Evolutionary conservation across 2,329 filamentous ascomycete genomes (phyloP).

Genomic region (Cercospora beticola): DNA sequence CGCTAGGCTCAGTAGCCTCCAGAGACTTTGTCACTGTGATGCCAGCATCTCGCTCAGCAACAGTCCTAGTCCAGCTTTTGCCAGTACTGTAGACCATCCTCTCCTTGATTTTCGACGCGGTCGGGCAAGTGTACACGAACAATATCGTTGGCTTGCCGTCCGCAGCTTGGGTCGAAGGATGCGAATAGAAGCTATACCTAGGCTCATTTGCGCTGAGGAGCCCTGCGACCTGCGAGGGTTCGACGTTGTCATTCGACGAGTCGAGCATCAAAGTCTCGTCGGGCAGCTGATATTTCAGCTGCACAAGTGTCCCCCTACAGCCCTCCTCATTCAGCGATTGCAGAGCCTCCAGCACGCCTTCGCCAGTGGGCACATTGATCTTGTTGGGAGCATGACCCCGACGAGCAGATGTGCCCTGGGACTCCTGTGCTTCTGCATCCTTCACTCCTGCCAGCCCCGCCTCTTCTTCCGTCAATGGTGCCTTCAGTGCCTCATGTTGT

Average conservation of each 20-base stretch:
- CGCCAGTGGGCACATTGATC: conserved; percentile 56
- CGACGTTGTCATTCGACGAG: conserved; percentile 52
- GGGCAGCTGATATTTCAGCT: conserved; percentile 49
- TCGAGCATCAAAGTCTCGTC: conserved; percentile 70
- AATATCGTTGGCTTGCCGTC: conserved; percentile 57
- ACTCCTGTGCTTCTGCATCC: conserved; percentile 71
- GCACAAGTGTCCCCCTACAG: conserved; percentile 28
- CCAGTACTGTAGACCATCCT: conserved; percentile 76
- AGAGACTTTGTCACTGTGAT: conserved; percentile 68
- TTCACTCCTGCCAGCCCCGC: conserved; percentile 68
- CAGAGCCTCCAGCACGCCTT: conserved; percentile 65
- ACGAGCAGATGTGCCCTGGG: conserved; percentile 64
- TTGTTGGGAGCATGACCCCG: conserved; percentile 50
- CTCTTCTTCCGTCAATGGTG: conserved; percentile 79
- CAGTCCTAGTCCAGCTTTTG: conserved; percentile 56
- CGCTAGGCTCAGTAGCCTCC: conserved; percentile 63
- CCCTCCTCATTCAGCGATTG: conserved; percentile 55
- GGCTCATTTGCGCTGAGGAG: conserved; percentile 68
- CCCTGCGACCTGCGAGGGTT: conserved; percentile 58
- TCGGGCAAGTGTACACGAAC: conserved; percentile 81
- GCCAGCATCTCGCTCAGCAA: conserved; percentile 66
- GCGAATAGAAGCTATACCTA: conserved; percentile 75
- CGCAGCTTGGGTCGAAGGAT: conserved; percentile 51
- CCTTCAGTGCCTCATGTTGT: conserved; percentile 59
- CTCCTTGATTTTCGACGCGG: conserved; percentile 72